phyloP scores from a whole-genome alignment of 768 basidiomycete genomes.

The Boletus sensibilis region DNA sequence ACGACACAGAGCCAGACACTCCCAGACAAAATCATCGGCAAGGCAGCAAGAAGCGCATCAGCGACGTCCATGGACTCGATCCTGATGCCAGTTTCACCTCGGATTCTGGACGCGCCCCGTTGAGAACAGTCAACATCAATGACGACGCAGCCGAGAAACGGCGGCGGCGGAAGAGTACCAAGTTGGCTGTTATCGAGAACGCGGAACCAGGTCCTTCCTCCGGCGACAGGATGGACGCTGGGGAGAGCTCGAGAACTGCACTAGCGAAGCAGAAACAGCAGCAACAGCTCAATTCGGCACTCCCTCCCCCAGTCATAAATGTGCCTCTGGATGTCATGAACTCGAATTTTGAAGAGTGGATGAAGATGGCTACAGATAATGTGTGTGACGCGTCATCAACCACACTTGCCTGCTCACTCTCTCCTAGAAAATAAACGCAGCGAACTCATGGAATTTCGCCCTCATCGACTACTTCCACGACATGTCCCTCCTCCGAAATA shows the following conservation, averaged over 20 bases:
- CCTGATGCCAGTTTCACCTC: constrained; percentile 35
- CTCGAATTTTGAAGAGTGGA: constrained; percentile 98
- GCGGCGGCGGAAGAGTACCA: constrained; percentile 74
- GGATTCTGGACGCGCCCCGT: constrained; percentile 42
- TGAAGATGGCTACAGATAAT: constrained; percentile 99
- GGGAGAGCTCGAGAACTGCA: constrained; percentile 43
- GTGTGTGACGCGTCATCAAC: constrained; percentile 41
- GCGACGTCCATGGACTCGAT: constrained; percentile 48
- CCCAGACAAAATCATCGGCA: constrained; percentile 25
- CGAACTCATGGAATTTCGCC: constrained; percentile 97
- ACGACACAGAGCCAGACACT: constrained; percentile 35
- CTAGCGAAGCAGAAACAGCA: constrained; percentile 55
- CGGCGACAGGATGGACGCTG: constrained; percentile 40
- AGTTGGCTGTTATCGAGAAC: constrained; percentile 55
- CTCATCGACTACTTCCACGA: constrained; percentile 99
- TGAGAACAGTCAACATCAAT: constrained; percentile 51
- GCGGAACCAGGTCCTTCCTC: constrained; percentile 56
- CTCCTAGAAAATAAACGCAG: constrained; percentile 93
- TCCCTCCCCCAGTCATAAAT: constrained; percentile 53
- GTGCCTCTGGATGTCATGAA: constrained; percentile 82
- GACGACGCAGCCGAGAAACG: constrained; percentile 89
- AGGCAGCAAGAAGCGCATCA: constrained; percentile 39
- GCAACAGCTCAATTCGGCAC: constrained; percentile 60
- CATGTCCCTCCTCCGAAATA: constrained; percentile 92
- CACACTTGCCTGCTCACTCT: constrained; percentile 7